Conservation (phyloP, 2,329 filamentous ascomycete species). For the Colletotrichum higginsianum region DNA sequence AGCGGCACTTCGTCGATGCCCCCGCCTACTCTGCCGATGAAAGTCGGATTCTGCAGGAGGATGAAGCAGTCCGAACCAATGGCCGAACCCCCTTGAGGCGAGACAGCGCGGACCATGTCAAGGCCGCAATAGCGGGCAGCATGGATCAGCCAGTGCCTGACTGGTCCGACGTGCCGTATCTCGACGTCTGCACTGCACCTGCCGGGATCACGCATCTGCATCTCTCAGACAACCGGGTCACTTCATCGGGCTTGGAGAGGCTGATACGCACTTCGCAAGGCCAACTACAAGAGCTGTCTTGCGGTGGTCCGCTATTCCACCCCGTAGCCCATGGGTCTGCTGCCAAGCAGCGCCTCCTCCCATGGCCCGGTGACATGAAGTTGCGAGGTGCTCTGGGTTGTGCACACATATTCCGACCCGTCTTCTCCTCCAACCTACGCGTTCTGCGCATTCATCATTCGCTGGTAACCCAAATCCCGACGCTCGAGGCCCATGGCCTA, state of each 20-base stretch:
- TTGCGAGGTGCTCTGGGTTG: conserved; percentile 62
- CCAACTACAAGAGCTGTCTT: conserved; percentile 67
- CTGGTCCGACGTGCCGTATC: conserved; percentile 37
- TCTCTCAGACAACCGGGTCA: conserved; percentile 66
- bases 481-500: conserved; percentile 56
- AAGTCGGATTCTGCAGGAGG: conserved; percentile 45
- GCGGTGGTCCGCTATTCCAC: conserved; percentile 56
- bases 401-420: conserved; percentile 66
- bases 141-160: conserved; percentile 30
- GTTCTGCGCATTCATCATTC: conserved; percentile 72
- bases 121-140: conserved; percentile 43
- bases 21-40: conserved; percentile 58
- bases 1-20: conserved; percentile 64
- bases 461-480: conserved; percentile 68
- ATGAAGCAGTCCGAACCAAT: conserved; percentile 47
- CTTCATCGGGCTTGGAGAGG: conserved; percentile 58
- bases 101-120: conserved; percentile 53
- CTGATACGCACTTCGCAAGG: conserved; percentile 61
- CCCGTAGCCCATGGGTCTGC: conserved; percentile 3
- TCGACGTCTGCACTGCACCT: conserved; percentile 46
- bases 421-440: conserved; percentile 67
- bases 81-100: conserved; percentile 50
- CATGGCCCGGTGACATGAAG: conserved; percentile 50
- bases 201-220: conserved; percentile 68
- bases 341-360: conserved; percentile 27